These are phyloP conservation scores for Helichrysum umbraculigerum DNA, from an alignment of 129 eudicot species.

Conservation along the genomic window DNA sequence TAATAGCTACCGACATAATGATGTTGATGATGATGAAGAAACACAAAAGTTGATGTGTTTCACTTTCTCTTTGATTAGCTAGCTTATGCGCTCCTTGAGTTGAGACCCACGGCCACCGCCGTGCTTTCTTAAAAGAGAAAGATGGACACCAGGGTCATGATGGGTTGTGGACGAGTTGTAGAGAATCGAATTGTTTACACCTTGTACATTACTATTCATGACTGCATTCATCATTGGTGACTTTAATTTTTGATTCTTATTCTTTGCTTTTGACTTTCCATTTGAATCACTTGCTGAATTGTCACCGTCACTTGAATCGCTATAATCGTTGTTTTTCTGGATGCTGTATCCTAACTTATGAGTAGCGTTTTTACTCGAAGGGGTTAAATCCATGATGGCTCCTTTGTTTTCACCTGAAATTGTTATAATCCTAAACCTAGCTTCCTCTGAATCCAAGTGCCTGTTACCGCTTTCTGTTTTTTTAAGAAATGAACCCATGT, in stretches of 20 bases:
- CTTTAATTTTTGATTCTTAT: slow-evolving; percentile 21
- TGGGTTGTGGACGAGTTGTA: slow-evolving; percentile 39
- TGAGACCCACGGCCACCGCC: slow-evolving; percentile 13
- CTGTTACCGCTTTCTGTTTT: slow-evolving; percentile 31
- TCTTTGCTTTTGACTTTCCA: slow-evolving; percentile 21
- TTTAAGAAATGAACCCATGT: slow-evolving; percentile 26
- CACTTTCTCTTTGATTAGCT: neutral
- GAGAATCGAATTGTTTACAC: slow-evolving; percentile 62
- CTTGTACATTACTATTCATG: slow-evolving; percentile 77
- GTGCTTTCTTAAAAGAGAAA: slow-evolving; percentile 40
- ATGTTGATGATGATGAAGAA: neutral
- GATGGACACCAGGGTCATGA: slow-evolving; percentile 69
- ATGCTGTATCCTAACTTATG: slow-evolving; percentile 2
- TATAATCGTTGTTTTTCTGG: slow-evolving; percentile 15
- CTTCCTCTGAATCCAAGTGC: slow-evolving; percentile 31
- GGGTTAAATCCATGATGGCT: slow-evolving; percentile 60
- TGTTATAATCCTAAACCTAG: slow-evolving; percentile 46
- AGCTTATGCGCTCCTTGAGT: neutral
- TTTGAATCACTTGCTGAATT: slow-evolving; percentile 23
- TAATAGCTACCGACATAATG: neutral
- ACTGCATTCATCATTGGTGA: slow-evolving; percentile 41
- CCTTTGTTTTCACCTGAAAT: slow-evolving; percentile 74
- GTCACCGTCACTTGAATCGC: slow-evolving; percentile 24
- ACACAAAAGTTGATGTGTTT: neutral
- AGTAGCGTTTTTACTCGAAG: slow-evolving; percentile 25